phyloP scores from a whole-genome alignment of 2,329 filamentous ascomycete genomes.

The Corynespora cassiicola region DNA sequence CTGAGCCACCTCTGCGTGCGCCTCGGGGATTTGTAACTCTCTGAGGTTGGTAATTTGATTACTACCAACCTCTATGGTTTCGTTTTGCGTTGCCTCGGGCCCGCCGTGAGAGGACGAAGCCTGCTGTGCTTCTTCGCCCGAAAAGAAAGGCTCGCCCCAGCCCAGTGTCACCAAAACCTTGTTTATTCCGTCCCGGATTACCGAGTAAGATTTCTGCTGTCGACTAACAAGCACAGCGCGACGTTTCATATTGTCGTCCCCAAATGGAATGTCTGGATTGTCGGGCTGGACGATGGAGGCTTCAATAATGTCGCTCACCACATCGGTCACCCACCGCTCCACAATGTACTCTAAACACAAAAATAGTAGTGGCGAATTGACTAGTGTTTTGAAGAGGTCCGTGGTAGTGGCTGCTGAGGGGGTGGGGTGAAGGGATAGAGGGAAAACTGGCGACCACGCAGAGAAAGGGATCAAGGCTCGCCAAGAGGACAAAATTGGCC shows the following conservation, averaged over 20 bases:
- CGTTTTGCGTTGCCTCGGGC: slow-evolving; percentile 9
- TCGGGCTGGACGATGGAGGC: slow-evolving; percentile 33
- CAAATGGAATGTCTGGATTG: slow-evolving; percentile 34
- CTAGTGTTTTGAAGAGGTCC: slow-evolving; percentile 17
- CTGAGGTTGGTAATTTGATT: slow-evolving; percentile 27
- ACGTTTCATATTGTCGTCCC: slow-evolving; percentile 27
- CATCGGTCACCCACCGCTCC: slow-evolving; percentile 33
- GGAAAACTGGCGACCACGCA: slow-evolving; percentile 28
- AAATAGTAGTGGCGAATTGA: slow-evolving; percentile 36
- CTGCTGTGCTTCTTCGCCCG: slow-evolving; percentile 4
- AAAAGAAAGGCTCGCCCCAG: slow-evolving; percentile 25
- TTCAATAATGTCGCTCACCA: slow-evolving; percentile 37
- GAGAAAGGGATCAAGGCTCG: slow-evolving; percentile 37
- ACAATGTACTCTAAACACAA: slow-evolving; percentile 30
- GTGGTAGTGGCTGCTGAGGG: slow-evolving; percentile 18
- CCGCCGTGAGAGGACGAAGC: slow-evolving; percentile 2
- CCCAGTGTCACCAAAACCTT: slow-evolving; percentile 30
- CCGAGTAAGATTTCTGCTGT: slow-evolving; percentile 25
- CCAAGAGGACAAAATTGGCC: slow-evolving; percentile 33
- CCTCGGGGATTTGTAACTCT: slow-evolving; percentile 26
- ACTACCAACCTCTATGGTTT: slow-evolving; percentile 24
- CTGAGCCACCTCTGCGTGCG: slow-evolving; percentile 12
- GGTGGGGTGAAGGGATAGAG: slow-evolving; percentile 22
- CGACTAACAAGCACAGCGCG: slow-evolving; percentile 30
- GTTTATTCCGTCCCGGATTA: slow-evolving; percentile 28